Evolutionary conservation across 2,329 filamentous ascomycete species (phyloP).

Genomic region (Diplodia mutila): DNA sequence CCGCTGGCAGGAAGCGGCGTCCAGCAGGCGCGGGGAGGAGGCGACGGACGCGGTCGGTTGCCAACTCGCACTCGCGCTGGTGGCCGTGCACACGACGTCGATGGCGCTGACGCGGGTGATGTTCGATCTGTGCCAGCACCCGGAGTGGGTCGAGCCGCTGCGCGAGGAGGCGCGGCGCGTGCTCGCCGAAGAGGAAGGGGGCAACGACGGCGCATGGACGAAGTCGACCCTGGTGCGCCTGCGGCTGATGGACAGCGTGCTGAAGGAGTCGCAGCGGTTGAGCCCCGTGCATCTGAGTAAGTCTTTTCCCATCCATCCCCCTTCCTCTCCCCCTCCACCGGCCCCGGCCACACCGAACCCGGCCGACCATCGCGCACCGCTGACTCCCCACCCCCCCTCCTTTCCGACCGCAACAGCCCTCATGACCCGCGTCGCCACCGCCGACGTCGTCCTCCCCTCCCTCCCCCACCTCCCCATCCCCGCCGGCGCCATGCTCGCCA

Average conservation of each 20-base stretch:
- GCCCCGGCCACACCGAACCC: not conserved
- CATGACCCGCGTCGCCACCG: not conserved
- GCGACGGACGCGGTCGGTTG: not conserved
- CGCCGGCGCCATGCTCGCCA: not conserved
- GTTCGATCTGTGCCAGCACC: not conserved
- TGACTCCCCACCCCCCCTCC: no score
- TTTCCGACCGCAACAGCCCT: not conserved
- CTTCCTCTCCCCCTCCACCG: not conserved
- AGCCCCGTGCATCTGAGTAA: slow-evolving; percentile 18
- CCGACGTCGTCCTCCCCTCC: not conserved
- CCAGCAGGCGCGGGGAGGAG: not conserved
- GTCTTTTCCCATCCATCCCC: not conserved
- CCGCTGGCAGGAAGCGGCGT: not conserved
- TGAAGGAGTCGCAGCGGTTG: slow-evolving; percentile 26
- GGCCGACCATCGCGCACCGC: no score
- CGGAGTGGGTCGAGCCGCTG: not conserved
- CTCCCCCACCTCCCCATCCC: not conserved
- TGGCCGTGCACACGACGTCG: not conserved
- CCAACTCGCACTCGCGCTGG: not conserved
- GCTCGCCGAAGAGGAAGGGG: not conserved
- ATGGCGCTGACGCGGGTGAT: not conserved
- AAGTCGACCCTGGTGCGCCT: slow-evolving; percentile 5
- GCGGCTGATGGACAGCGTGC: slow-evolving; percentile 16
- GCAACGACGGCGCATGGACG: not conserved
- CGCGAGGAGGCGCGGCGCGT: not conserved